Percentiles rank a stretch among this genome's conserved stretches.
These are phyloP conservation scores for Neolentinus lepideus DNA, from an alignment of 1,284 basidiomycete genomes.

Conservation along the genomic window DNA sequence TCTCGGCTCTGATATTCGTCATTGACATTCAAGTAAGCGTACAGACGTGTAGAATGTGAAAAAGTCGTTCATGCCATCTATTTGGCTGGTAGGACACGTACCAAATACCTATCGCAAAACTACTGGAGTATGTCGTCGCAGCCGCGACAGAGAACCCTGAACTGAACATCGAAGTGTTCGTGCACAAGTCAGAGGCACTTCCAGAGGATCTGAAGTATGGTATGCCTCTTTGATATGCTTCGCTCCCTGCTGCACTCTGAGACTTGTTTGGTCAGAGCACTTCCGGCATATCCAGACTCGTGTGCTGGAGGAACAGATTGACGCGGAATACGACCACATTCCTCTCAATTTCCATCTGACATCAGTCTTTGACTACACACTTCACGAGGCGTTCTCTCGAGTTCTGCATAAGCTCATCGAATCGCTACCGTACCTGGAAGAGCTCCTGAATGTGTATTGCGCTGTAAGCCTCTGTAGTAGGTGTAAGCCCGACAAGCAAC, in stretches of 20 bases:
- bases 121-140: conserved; percentile 71
- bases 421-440: conserved; percentile 68
- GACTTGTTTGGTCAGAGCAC: conserved; percentile 49
- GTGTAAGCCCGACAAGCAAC: no score
- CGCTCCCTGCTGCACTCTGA: conserved; percentile 5
- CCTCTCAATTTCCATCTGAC: conserved; percentile 81
- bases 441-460: conserved; percentile 76
- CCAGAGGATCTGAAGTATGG: conserved; percentile 56
- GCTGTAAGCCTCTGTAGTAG: conserved; percentile 53
- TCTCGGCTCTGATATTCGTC: conserved; percentile 87
- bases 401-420: conserved; percentile 71
- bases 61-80: neutral
- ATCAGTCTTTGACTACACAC: conserved; percentile 83
- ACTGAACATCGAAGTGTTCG: conserved; percentile 88
- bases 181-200: conserved; percentile 93
- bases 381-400: conserved; percentile 84
- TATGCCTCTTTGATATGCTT: neutral
- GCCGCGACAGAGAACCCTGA: conserved; percentile 73
- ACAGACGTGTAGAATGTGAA: neutral
- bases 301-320: conserved; percentile 75
- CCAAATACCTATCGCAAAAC: conserved; percentile 71
- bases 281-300: conserved; percentile 84
- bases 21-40: conserved; percentile 85
- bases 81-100: conserved; percentile 46
- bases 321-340: conserved; percentile 64